phyloP scores from a whole-genome alignment of 2,329 filamentous ascomycete species.

The Aspergillus melleus region DNA sequence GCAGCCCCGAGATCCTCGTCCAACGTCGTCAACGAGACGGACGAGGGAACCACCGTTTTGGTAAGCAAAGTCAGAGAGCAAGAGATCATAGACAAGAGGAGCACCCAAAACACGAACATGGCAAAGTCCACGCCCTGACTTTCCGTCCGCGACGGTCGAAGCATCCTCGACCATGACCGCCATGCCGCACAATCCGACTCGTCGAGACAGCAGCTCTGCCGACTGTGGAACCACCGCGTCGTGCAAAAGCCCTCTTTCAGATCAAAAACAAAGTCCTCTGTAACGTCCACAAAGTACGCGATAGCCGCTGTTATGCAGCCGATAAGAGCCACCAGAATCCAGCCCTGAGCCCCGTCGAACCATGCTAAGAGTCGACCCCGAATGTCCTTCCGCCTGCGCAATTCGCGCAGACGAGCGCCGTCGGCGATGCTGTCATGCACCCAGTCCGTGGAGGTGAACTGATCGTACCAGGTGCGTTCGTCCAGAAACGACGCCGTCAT shows the following conservation, averaged over 20 bases:
- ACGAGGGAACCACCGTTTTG: constrained; percentile 91
- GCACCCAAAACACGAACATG: constrained; percentile 71
- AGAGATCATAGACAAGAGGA: constrained; percentile 68
- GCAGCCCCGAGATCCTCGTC: constrained; percentile 88
- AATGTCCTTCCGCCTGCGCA: constrained; percentile 79
- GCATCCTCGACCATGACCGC: constrained; percentile 65
- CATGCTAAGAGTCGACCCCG: constrained; percentile 74
- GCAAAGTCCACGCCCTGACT: constrained; percentile 70
- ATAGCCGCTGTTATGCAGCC: constrained; percentile 81
- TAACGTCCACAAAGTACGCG: constrained; percentile 86
- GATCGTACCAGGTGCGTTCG: constrained; percentile 96
- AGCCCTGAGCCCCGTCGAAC: constrained; percentile 88
- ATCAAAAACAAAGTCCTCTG: constrained; percentile 83
- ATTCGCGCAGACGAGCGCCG: constrained; percentile 80
- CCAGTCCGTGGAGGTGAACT: constrained; percentile 97
- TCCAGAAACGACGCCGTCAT: constrained; percentile 67
- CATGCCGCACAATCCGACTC: constrained; percentile 59
- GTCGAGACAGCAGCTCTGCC: constrained; percentile 64
- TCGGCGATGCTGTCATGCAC: constrained; percentile 97
- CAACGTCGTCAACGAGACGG: constrained; percentile 80
- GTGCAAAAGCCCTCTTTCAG: constrained; percentile 87
- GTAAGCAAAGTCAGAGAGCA: constrained; percentile 82
- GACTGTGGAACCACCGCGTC: constrained; percentile 69
- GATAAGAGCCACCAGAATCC: constrained; percentile 88
- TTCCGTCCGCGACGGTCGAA: constrained; percentile 52